These are phyloP conservation scores for Dunaliella salina DNA, from an alignment of 163 green algal genomes.

Conservation along the genomic window DNA sequence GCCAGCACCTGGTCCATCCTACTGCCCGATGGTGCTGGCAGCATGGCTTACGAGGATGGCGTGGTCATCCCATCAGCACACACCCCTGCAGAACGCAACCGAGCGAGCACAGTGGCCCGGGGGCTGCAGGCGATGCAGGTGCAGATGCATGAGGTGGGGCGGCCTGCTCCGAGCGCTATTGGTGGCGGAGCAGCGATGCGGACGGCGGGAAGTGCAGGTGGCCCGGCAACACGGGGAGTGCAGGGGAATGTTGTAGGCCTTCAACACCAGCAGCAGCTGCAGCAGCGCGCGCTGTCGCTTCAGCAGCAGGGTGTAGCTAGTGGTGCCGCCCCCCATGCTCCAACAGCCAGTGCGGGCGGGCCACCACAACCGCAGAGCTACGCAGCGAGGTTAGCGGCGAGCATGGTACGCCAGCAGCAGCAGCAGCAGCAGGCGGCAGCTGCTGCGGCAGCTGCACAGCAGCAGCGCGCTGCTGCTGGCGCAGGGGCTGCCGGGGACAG, in stretches of 20 bases:
- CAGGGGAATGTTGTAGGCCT: background rate
- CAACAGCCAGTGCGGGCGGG: background rate
- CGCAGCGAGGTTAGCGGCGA: background rate
- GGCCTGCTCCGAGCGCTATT: background rate
- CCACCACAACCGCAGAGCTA: background rate
- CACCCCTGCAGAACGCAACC: background rate
- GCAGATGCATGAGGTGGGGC: background rate
- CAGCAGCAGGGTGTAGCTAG: background rate
- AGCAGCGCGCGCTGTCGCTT: background rate
- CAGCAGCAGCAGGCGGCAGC: background rate
- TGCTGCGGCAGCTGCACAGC: background rate
- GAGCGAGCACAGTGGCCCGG: background rate
- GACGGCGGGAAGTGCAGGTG: background rate
- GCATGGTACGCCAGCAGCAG: background rate
- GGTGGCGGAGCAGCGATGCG: too few species aligned
- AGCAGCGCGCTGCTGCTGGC: background rate
- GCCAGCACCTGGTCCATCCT: background rate
- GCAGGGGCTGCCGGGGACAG: background rate
- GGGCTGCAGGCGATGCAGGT: background rate
- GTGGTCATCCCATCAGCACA: background rate
- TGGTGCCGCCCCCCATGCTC: background rate
- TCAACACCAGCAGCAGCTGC: constrained; percentile 5
- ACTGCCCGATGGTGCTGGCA: background rate
- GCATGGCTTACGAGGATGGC: background rate
- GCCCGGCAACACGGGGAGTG: too few species aligned